Base-by-base conservation (phyloP, 1,284 basidiomycete genomes). In the Fomitopsis schrenkii region DNA sequence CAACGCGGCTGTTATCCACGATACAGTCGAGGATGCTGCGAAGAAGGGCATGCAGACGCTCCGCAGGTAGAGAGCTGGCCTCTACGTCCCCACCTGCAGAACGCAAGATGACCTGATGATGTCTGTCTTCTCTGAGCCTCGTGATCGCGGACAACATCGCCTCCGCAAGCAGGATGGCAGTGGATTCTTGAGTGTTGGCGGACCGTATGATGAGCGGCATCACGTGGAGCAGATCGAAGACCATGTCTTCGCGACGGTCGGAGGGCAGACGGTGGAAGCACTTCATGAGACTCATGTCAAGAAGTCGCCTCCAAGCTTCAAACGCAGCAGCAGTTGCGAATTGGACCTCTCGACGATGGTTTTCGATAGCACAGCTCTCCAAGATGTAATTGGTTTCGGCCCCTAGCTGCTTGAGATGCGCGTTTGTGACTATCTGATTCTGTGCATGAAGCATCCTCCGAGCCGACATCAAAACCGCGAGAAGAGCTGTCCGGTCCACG, bases 211-310 rank as follows among this genome's bases (percentile, higher is more conserved):
- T 81, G 0, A 78, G 72, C 4, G 90, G 89, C 14, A 95, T 78
- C 22, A 92, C 87, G 63, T 91, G 87, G 9, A 98, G 81, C 12
- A 97, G 78, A 68, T 97, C 95, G 65, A 97, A 94, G 2, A 97
- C 79, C 76, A 96, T 89, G 60, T 85, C 88, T 72, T 97, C 94
- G 26, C 92, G 84, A 22, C 85, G 84, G 65, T 94, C 90, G 62
- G 89, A 85, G 0, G 92, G 88, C 5, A 97, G 78, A 44, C 88
- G 84, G 63, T 87, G 81, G 76, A 97, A 95, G 62, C 93, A 92
- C 70, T 94, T 93, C 44, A 87, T 87, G 15, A 97, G 80, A 1
- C 89, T 84, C 67, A 94, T 87, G 74, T 95, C 92, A 60, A 97
- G 79, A 26, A 95, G 72, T 58, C 88, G 82, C 62, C 89, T 85